These are phyloP conservation scores for Paxillus involutus DNA, from an alignment of 768 basidiomycete genomes.

Conservation along the genomic window DNA sequence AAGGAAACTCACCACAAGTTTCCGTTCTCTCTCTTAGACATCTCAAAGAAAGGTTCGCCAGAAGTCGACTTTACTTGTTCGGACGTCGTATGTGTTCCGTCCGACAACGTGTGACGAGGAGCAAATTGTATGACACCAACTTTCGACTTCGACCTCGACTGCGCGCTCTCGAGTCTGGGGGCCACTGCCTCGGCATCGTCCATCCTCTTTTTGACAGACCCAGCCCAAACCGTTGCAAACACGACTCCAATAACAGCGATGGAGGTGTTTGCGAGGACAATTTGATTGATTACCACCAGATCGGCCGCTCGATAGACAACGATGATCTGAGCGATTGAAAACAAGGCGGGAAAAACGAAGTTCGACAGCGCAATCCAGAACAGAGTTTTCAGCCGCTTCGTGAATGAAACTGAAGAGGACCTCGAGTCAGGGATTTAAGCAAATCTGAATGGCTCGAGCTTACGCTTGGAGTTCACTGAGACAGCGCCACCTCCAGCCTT, in stretches of 20 bases:
- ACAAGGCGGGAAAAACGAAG: slow-evolving; percentile 19
- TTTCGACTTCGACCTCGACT: background rate
- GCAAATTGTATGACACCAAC: slow-evolving; percentile 3
- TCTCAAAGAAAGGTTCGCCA: background rate
- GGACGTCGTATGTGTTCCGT: background rate
- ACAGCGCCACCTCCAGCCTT: background rate
- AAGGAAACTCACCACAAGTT: background rate
- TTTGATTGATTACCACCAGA: slow-evolving; percentile 10
- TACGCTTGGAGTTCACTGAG: background rate
- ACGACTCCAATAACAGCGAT: slow-evolving; percentile 23
- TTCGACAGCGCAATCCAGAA: slow-evolving; percentile 21
- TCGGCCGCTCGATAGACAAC: slow-evolving; percentile 16
- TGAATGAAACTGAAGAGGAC: slow-evolving; percentile 1
- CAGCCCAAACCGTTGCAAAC: slow-evolving; percentile 24
- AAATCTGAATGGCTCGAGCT: background rate
- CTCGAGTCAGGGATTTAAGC: background rate
- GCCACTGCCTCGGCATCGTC: background rate
- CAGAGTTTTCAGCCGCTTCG: slow-evolving; percentile 8
- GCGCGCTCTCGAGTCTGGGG: background rate
- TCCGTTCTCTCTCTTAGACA: background rate
- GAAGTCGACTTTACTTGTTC: background rate
- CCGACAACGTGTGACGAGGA: background rate
- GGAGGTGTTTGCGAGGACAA: slow-evolving; percentile 19
- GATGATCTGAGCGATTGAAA: slow-evolving; percentile 19
- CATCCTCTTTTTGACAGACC: slow-evolving; percentile 1